Percentiles rank a stretch among this genome's conserved stretches.
phyloP scores from a whole-genome alignment of 495 filamentous ascomycete species.

The Penicillium soppii region DNA sequence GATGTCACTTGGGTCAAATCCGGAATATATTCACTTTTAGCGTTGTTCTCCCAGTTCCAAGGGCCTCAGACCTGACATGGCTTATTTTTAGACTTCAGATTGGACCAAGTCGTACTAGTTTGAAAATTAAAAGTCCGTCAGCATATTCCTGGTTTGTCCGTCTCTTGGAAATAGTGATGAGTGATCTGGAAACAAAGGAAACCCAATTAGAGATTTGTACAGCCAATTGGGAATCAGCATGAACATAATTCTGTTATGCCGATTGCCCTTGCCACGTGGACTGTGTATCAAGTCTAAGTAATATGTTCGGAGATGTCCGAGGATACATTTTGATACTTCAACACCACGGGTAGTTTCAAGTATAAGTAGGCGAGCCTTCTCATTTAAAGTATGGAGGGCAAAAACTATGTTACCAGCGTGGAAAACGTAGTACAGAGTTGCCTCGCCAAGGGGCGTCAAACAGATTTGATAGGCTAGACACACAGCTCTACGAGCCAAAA shows the following conservation, averaged over 20 bases:
- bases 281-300: neutral
- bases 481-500: neutral
- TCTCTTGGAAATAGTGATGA: neutral
- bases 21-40: slow-evolving; percentile 2
- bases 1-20: neutral
- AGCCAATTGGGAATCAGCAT: neutral
- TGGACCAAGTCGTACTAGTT: neutral
- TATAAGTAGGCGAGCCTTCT: neutral
- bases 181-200: neutral
- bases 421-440: neutral
- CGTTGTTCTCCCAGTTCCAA: neutral
- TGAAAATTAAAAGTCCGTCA: neutral
- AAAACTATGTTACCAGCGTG: neutral
- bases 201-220: neutral
- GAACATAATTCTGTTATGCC: neutral
- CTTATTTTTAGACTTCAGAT: slow-evolving; percentile 10
- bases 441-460: neutral
- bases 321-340: neutral
- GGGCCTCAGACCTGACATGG: neutral
- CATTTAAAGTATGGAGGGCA: neutral
- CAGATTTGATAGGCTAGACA: neutral
- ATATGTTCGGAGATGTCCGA: neutral
- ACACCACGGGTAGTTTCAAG: neutral
- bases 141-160: neutral
- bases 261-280: slow-evolving; percentile 1